Evolutionary conservation across 148 eudicot genomes (phyloP), one percentile per base, ranked within the genome.

Genomic region (Rhododendron kiyosumense): DNA sequence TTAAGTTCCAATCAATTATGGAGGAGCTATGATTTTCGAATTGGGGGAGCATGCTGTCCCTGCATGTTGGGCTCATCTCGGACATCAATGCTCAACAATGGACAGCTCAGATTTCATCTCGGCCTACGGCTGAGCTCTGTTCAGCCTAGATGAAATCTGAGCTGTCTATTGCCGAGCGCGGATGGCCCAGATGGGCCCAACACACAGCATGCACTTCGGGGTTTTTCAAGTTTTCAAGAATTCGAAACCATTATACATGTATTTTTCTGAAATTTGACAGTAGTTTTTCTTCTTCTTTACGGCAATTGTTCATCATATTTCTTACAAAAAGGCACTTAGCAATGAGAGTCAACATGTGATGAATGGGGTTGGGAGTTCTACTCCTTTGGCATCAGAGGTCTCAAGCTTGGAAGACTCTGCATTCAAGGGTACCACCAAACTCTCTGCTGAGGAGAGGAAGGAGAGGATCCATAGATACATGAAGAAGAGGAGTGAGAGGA

Each of bases 401-500:
- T 86, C 98, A 78, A 93, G 88, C 82, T 88, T 96, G 89, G 98
- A 96, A 41, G 97, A 95, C 51, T 89, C 96, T 0, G 90, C 90
- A 7, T 90, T 88, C 87, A 97, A 95, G 90, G 94, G 92, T 76
- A 94, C 90, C 5, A 94, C 90, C 7, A 97, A 97, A 85, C 92
- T 95, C 51, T 93, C 99, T 51, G 91, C 84, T 84, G 98, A 97
- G 69, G 94, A 97, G 78, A 95, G 96, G 84, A 96, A 90, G 85
- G 94, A 93, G 84, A 96, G 93, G 91, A 94, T 96, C 86, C 92
- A 90, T 85, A 90, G 97, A 82, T 96, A 96, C 94, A 78, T 94
- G 92, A 94, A 95, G 93, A 96, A 96, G 86, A 92, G 96, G 74
- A 96, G 94, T 57, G 93, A 95, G 85, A 93, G 99, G 90, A 96